These are phyloP conservation scores for Candida ovalis DNA, from an alignment of 805 yeast genomes.

Conservation along the genomic window DNA sequence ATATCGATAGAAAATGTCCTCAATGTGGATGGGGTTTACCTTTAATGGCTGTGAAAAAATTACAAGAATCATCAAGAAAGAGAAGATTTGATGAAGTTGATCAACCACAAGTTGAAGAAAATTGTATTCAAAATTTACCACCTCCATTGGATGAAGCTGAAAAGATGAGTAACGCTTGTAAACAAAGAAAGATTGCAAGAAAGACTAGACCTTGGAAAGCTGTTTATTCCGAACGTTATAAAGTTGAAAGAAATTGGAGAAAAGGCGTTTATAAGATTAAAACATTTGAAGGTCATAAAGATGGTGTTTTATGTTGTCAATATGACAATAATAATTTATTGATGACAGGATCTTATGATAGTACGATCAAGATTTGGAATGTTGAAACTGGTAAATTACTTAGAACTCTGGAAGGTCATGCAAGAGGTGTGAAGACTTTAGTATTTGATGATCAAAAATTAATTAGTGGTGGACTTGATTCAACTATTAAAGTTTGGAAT, in stretches of 20 bases:
- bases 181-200: constrained; percentile 19
- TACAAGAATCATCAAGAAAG: constrained; percentile 27
- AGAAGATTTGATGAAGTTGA: constrained; percentile 24
- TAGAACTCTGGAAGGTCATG: constrained; percentile 82
- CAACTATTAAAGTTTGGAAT: constrained; percentile 93
- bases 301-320: constrained; percentile 85
- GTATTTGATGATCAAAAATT: constrained; percentile 86
- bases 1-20: constrained; percentile 94
- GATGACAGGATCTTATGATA: constrained; percentile 91
- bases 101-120: constrained; percentile 7
- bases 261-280: constrained; percentile 65
- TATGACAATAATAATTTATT: constrained; percentile 70
- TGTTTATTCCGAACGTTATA: constrained; percentile 85
- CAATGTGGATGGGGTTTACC: constrained; percentile 99
- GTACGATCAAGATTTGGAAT: constrained; percentile 92
- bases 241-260: constrained; percentile 94
- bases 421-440: constrained; percentile 79
- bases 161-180: constrained; percentile 6
- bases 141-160: constrained; percentile 22
- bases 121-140: constrained; percentile 18
- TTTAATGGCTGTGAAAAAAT: constrained; percentile 77
- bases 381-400: constrained; percentile 72
- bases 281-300: constrained; percentile 76
- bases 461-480: constrained; percentile 88
- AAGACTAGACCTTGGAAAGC: constrained; percentile 90